Evolutionary conservation across 116 monocot species (phyloP), one percentile per base, ranked within the genome.

Genomic region (Dioscorea cayenensis): DNA sequence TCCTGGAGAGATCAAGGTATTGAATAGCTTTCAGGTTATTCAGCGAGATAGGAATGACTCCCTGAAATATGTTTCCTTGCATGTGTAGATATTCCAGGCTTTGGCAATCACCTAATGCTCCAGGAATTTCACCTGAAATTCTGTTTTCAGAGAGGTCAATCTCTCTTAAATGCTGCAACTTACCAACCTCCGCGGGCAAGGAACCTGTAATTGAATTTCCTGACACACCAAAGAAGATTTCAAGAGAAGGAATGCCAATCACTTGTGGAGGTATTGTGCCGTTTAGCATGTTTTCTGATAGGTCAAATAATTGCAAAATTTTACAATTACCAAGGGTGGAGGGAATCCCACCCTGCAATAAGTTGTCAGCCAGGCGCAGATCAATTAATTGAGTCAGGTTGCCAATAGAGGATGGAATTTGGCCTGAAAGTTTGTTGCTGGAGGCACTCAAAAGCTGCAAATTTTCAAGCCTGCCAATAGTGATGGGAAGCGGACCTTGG

Each of bases 71-170:
- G 52, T 89, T 89, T 0, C 21, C 29, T 35, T 55, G 7, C 55
- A 86, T 22, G 35, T 50, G 6, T 16, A 86, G 64, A 28, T 64
- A 28, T 28, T 73, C 71, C 67, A 86, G 17, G 28, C 22, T 61
- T 48, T 64, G 35, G 19, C 86, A 86, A 0, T 51, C 19, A 7
- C 67, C 71, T 1, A 82, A 2, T 1, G 61, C 20, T 14, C 7
- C 6, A 14, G 82, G 82, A 32, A 86, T 74, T 17, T 66, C 71
- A 17, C 79, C 86, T 7, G 72, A 82, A 5, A 86, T 25, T 1
- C 11, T 55, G 62, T 86, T 82, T 0, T 68, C 19, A 0, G 82
- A 79, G 0, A 86, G 8, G 66, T 68, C 49, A 0, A 86, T 7
- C 0, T 1, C 0, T 1, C 3, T n/a, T 2, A 82, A 13, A 28